Base-by-base conservation (phyloP, 108 stramenopile species). In the Fistulifera pelliculosa region DNA sequence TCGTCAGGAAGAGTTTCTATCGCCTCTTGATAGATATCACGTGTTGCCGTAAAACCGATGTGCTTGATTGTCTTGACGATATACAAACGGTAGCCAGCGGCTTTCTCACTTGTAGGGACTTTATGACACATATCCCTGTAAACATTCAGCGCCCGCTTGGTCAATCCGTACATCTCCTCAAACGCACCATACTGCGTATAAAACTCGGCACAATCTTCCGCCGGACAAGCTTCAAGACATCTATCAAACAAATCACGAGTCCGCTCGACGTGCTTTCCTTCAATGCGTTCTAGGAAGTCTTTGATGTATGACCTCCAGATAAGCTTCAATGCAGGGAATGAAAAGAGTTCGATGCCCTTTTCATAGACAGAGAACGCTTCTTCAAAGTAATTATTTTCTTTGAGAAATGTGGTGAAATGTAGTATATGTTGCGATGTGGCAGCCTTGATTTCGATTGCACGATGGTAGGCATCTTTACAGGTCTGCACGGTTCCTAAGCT, bases 361-460 rank as follows among this genome's bases (percentile, higher is more conserved):
- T 89, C 92, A 60, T 83, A 89, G 1, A 81, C 87, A 11, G 80
- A 60, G 67, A 96, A 96, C n/a, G 93, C 75, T 54, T 95, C 94
- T 70, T 99, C 98, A 60, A 93, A 97, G 60, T 95, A 96, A 58
- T 87, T 89, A 44, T 90, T 61, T 53, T 96, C 97, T 23, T 82
- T 70, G 63, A 99, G 77, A 62, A 93, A 96, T 0, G 74, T 41
- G 4, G 94, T 96, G 71, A 74, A 96, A 75, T 98, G 97, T 62
- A 97, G 64, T 23, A 97, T 75, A 60, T 96, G 98, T 25, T 85
- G 69, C 2, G 94, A 81, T 50, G 99, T 98, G 12, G 95, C 95
- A 16, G 98, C 94, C 59, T 90, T 83, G 55, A 88, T 74, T 70
- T 96, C 96, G 39, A 99, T 54, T 35, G 76, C 79, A 11, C 87